Evolutionary conservation across 208 protist species (phyloP), one percentile per base, ranked within the genome.

Genomic region (Plasmodiophora brassicae): DNA sequence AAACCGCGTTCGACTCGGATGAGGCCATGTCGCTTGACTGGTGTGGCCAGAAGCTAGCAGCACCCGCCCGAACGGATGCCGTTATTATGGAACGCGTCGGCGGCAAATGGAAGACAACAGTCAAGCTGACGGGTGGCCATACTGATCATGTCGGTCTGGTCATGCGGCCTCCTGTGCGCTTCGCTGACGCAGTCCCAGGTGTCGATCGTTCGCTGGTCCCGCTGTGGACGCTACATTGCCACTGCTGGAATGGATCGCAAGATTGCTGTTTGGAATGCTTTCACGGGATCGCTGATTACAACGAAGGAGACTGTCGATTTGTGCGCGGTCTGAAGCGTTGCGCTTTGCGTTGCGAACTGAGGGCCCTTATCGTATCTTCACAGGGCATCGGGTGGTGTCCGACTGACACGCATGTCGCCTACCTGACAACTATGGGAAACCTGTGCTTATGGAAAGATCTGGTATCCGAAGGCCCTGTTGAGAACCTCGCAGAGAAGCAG

Each of bases 151-250:
- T 78, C 25, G 50, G 50, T 57, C 50, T 25, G 25, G 25, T 25
- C 25, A 14, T 57, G 20, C 14, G 20, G 25, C 25, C 50, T 57
- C 50, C 14, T 28, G 14, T 57, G 50, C 50, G 14, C 20, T 57
- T 25, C 20, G 25, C 14, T 57, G 25, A 57, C 25, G 25, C 50
- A 57, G 50, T 25, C 65, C 14, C 20, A 78, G 65, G 65, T 78
- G 5, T 78, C 65, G 5, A 78, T 78, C 41, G 65, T 78, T 36
- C 65, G 65, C 32, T 78, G 65, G 65, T 78, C 65, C 32, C 65
- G 5, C 10, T 44, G 41, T 32, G 65, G 65, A 36, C 65, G 20
- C 5, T 78, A 78, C 41, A 38, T 78, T 8, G 65, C 65, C 5
- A 44, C 65, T 5, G 14, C n/a, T 78, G 5, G 32, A 44, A 38